Evolutionary conservation across 2,329 filamentous ascomycete species (phyloP).

Genomic region (Calonectria multiphialidica): DNA sequence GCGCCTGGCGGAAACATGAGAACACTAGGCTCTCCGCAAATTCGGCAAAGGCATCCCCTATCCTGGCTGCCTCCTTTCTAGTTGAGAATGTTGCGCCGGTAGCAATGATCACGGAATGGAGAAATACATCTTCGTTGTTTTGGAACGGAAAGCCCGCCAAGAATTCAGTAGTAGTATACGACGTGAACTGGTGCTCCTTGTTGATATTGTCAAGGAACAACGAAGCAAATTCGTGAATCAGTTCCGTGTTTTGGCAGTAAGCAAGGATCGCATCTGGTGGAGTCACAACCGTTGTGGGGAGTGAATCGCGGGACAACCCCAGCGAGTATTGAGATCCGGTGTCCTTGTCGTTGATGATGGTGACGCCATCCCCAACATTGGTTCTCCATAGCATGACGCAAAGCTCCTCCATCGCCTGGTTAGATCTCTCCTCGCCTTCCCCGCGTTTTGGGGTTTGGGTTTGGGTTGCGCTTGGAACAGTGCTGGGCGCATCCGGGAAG

Average conservation of each 20-base stretch:
- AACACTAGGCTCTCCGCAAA: not conserved
- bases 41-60: not conserved
- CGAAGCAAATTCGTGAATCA: not conserved
- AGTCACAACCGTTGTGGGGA: not conserved
- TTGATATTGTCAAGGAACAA: conserved; percentile 12
- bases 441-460: not conserved
- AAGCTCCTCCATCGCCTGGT: conserved; percentile 14
- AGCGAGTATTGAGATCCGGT: not conserved
- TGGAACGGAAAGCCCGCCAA: not conserved
- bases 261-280: not conserved
- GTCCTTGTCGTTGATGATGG: not conserved
- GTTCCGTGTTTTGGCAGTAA: not conserved
- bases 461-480: too few species aligned
- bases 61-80: not conserved
- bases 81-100: conserved; percentile 5
- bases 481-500: not conserved
- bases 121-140: not conserved
- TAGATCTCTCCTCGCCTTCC: conserved; percentile 4
- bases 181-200: conserved; percentile 7
- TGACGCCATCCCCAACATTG: conserved; percentile 1
- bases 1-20: not conserved
- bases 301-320: not conserved
- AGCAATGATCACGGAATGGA: conserved; percentile 6
- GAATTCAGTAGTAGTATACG: not conserved
- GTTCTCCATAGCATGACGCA: conserved; percentile 15